Evolutionary conservation across 2,329 filamentous ascomycete genomes (phyloP).

Genomic region (Tolypocladium tundrense): DNA sequence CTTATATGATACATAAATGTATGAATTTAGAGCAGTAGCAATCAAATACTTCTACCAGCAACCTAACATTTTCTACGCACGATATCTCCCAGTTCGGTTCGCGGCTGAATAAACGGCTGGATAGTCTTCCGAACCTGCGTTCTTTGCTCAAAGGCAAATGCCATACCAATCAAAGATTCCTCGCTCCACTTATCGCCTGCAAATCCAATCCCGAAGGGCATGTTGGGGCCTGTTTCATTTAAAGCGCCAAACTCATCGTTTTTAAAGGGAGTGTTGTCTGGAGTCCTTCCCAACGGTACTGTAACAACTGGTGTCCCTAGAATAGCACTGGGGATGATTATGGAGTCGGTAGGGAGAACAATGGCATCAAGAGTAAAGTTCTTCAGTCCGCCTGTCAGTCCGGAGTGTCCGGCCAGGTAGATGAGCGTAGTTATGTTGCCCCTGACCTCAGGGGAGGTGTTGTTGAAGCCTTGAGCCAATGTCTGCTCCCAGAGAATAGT

Average conservation of each 20-base stretch:
- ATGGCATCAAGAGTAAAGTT: neutral
- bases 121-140: slow-evolving; percentile 22
- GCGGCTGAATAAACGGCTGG: slow-evolving; percentile 17
- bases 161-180: slow-evolving; percentile 49
- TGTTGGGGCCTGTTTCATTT: slow-evolving; percentile 36
- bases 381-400: neutral
- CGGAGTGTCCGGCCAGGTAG: neutral
- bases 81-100: slow-evolving; percentile 20
- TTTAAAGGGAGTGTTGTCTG: slow-evolving; percentile 33
- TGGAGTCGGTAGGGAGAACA: neutral
- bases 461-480: slow-evolving; percentile 23
- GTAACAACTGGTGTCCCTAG: slow-evolving; percentile 47
- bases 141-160: slow-evolving; percentile 59
- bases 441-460: neutral
- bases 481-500: slow-evolving; percentile 24
- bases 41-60: too few relatives aligned
- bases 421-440: neutral
- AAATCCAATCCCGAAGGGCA: slow-evolving; percentile 54
- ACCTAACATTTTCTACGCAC: neutral
- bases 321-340: neutral
- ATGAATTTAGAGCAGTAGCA: too few relatives aligned
- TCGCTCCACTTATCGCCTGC: slow-evolving; percentile 50
- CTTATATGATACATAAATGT: too few relatives aligned
- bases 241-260: slow-evolving; percentile 37
- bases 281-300: slow-evolving; percentile 51